Base-by-base conservation (phyloP, 1,139 yeast species). In the Schizosaccharomyces versatilis region DNA sequence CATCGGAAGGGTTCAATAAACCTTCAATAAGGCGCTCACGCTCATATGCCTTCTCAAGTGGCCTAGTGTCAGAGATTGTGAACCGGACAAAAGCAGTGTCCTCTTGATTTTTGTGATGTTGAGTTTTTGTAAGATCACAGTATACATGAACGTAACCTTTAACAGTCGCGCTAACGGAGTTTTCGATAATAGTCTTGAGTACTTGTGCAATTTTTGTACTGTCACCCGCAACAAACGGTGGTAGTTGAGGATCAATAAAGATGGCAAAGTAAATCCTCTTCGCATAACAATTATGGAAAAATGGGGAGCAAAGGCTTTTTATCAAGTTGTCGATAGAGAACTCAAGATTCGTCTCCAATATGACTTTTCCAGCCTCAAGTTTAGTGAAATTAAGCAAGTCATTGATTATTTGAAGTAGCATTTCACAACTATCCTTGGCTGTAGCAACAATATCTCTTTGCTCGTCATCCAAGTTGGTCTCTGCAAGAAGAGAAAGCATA, bases 401-500 rank as follows among this genome's bases (percentile, higher is more conserved):
- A 65, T 81, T 86, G 62, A 82, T 82, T 56, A 82, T 82, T 14
- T 85, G 80, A 63, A 82, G 71, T 59, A 82, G 70, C 1, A 86
- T 81, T 61, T 81, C 83, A 8, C 88, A 85, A 61, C 82, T 73
- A 61, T 81, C 79, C 63, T 81, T 82, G 38, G 82, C 88, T 61
- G 83, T 82, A 48, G 83, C 79, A 58, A 82, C 73, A 82, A 81
- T 81, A 67, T 81, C 88, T 60, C 86, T 70, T 66, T 82, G 93
- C 63, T 81, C 81, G 62, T 79, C 85, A 7, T 84, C 78, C 60
- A 82, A 69, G 59, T 80, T 84, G 2, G 93, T 81, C 61, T 81
- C 90, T 56, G 81, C 71, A 5, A 95, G 84, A 60, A 86, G 82
- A 9, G 93, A 81, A 0, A 94, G 83, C 95, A 86, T 84, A 58